Evolutionary conservation across 2,329 filamentous ascomycete genomes (phyloP).

Genomic region (Colletotrichum gloeosporioides): DNA sequence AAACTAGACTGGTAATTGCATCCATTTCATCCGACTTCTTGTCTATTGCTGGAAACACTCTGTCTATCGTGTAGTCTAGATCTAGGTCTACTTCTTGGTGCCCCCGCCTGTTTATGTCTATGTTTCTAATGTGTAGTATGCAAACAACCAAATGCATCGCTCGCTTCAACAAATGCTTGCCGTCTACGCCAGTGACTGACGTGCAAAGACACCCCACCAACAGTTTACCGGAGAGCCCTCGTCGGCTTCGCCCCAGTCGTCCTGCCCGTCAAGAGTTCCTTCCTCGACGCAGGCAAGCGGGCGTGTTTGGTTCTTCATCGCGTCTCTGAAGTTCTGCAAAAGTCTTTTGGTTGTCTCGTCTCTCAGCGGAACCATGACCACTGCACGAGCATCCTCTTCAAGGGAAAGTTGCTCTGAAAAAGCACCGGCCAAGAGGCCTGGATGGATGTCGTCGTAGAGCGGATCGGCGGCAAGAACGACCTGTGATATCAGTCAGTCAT

Average conservation of each 20-base stretch:
- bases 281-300: conserved; percentile 61
- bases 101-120: background rate
- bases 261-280: conserved; percentile 68
- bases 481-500: conserved; percentile 35
- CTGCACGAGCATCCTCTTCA: conserved; percentile 63
- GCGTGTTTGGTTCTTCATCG: conserved; percentile 59
- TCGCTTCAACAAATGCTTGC: background rate
- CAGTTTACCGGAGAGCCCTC: conserved; percentile 60
- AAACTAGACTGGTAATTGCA: background rate
- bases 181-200: background rate
- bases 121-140: background rate
- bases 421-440: conserved; percentile 72
- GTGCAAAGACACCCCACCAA: conserved; percentile 70
- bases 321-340: conserved; percentile 63
- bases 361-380: conserved; percentile 83
- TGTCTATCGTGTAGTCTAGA: background rate
- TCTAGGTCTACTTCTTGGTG: background rate
- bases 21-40: background rate
- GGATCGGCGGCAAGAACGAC: conserved; percentile 86
- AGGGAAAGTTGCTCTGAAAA: conserved; percentile 71
- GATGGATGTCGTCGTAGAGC: conserved; percentile 86
- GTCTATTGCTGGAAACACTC: background rate
- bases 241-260: conserved; percentile 72
- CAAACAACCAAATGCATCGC: background rate
- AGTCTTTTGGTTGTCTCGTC: conserved; percentile 71